A percentile compares a stretch with the other conserved stretches of the same genome.
These are phyloP conservation scores for Russula earlei DNA, from an alignment of 768 basidiomycete genomes.

Conservation along the genomic window DNA sequence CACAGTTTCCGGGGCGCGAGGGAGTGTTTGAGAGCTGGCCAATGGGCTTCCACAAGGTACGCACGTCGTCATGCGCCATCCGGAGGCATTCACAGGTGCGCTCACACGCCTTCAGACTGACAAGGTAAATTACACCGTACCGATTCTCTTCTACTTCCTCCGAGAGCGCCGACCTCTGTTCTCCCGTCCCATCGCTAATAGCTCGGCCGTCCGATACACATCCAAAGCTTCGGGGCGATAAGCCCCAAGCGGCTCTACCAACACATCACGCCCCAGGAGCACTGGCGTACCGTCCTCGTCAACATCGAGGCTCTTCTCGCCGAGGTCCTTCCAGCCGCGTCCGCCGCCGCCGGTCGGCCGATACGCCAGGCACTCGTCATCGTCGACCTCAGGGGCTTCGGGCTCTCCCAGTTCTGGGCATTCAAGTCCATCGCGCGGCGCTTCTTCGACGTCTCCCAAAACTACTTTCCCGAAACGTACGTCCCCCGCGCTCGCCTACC, in stretches of 20 bases:
- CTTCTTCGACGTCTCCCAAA: slow-evolving; percentile 68
- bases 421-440: slow-evolving; percentile 53
- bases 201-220: slow-evolving; percentile 65
- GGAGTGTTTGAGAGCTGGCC: slow-evolving; percentile 70
- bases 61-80: slow-evolving; percentile 9
- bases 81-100: neutral
- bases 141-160: no score
- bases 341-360: slow-evolving; percentile 41
- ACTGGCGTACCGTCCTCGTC: slow-evolving; percentile 49
- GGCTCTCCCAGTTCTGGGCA: slow-evolving; percentile 65
- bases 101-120: slow-evolving; percentile 39
- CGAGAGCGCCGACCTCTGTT: no score
- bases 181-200: slow-evolving; percentile 20
- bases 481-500: slow-evolving; percentile 19
- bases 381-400: slow-evolving; percentile 62
- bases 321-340: slow-evolving; percentile 59
- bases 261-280: slow-evolving; percentile 43
- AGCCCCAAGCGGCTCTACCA: slow-evolving; percentile 50
- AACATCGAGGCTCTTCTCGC: slow-evolving; percentile 55
- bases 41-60: slow-evolving; percentile 68
- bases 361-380: slow-evolving; percentile 52
- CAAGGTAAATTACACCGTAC: slow-evolving; percentile 36
- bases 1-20: slow-evolving; percentile 59
- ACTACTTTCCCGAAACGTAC: slow-evolving; percentile 72
- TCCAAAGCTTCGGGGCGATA: slow-evolving; percentile 53